These are phyloP conservation scores for Naganishia friedmannii DNA, from an alignment of 768 basidiomycete species.

Conservation along the genomic window DNA sequence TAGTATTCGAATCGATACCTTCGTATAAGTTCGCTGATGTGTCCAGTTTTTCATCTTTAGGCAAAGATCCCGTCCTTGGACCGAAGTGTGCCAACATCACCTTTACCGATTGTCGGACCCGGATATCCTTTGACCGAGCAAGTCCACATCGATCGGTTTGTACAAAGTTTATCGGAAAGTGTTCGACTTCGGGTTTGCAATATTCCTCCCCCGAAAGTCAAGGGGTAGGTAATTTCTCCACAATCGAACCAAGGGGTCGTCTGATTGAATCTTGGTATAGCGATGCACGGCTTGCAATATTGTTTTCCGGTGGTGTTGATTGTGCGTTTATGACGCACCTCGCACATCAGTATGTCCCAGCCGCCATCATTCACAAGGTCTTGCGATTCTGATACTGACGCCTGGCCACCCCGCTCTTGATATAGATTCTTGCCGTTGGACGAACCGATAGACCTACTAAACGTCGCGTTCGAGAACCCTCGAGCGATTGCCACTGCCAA, in stretches of 20 bases:
- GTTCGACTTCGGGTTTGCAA: slow-evolving; percentile 67
- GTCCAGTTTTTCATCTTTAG: slow-evolving; percentile 52
- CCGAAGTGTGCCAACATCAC: slow-evolving; percentile 11
- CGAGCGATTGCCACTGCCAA: slow-evolving; percentile 60
- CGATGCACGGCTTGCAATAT: slow-evolving; percentile 63
- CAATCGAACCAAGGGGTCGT: neutral
- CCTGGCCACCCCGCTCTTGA: neutral
- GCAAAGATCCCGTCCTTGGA: slow-evolving; percentile 15
- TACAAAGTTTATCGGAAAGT: slow-evolving; percentile 59
- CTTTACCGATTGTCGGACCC: neutral
- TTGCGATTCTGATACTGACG: neutral
- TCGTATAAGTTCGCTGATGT: slow-evolving; percentile 22
- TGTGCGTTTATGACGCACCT: slow-evolving; percentile 78
- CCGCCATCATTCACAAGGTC: too few species aligned
- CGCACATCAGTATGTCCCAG: slow-evolving; percentile 63
- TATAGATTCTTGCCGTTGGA: slow-evolving; percentile 66
- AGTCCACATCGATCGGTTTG: slow-evolving; percentile 43
- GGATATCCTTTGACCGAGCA: slow-evolving; percentile 56
- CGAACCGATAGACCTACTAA: slow-evolving; percentile 86
- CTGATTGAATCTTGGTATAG: slow-evolving; percentile 38
- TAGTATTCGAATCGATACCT: slow-evolving; percentile 26
- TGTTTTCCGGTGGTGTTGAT: slow-evolving; percentile 97
- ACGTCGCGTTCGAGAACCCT: slow-evolving; percentile 96
- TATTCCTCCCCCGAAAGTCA: slow-evolving; percentile 58
- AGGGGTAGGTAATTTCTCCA: slow-evolving; percentile 33